These are phyloP conservation scores for Blastomyces emzantsi DNA, from an alignment of 2,329 filamentous ascomycete genomes.

Conservation along the genomic window DNA sequence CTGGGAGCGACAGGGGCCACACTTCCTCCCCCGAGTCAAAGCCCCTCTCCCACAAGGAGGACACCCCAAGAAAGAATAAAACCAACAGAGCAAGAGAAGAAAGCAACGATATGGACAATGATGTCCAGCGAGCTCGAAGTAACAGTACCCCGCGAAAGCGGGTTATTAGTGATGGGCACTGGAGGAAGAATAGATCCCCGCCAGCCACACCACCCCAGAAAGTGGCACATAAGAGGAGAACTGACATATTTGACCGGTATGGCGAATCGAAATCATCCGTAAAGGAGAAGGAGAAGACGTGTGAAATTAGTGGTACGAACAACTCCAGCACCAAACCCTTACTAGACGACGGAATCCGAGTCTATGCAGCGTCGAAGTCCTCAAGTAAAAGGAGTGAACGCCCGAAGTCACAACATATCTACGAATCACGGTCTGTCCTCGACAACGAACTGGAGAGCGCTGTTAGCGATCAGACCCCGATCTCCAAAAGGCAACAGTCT, in stretches of 20 bases:
- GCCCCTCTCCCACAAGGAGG: constrained; percentile 20
- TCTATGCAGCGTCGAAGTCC: constrained; percentile 21
- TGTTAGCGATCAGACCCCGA: background rate
- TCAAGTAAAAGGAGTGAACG: constrained; percentile 13
- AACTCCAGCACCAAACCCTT: constrained; percentile 1
- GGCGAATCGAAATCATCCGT: constrained; percentile 22
- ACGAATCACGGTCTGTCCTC: background rate
- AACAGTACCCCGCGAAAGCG: constrained; percentile 73
- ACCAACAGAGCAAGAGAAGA: constrained; percentile 15
- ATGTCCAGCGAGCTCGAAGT: constrained; percentile 30
- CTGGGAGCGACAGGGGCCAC: constrained; percentile 43
- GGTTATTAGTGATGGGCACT: constrained; percentile 88
- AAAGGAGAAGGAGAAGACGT: constrained; percentile 22
- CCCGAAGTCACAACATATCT: background rate
- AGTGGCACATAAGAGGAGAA: constrained; percentile 35
- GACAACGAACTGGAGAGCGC: background rate
- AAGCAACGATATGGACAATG: constrained; percentile 14
- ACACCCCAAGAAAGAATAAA: constrained; percentile 19
- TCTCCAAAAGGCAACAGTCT: background rate
- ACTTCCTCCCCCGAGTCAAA: constrained; percentile 17
- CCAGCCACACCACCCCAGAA: constrained; percentile 33
- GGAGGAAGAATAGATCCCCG: constrained; percentile 49
- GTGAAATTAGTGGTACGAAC: constrained; percentile 18
- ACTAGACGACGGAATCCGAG: constrained; percentile 23
- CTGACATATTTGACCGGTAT: constrained; percentile 29